Evolutionary conservation across 306 rosid species (phyloP).

Genomic region (Cucumis sativus): DNA sequence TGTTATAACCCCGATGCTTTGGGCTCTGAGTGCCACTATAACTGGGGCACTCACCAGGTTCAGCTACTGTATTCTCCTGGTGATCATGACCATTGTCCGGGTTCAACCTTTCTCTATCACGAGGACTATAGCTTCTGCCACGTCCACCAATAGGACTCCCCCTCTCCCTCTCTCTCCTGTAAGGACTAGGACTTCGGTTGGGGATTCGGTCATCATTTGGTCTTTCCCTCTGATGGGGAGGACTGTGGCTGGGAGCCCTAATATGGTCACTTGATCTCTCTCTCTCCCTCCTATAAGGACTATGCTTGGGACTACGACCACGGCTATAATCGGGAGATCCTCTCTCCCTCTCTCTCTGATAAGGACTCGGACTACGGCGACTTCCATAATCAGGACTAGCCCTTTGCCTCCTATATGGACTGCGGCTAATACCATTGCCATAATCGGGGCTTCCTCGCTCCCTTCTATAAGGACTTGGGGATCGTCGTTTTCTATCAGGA

Average conservation of each 20-base stretch:
- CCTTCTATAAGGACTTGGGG: slow-evolving; percentile 75
- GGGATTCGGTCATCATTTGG: slow-evolving; percentile 13
- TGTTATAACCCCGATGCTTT: slow-evolving; percentile 50
- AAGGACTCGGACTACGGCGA: slow-evolving; percentile 52
- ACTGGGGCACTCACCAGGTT: slow-evolving; percentile 58
- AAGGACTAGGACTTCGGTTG: slow-evolving; percentile 30
- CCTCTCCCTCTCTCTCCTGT: slow-evolving; percentile 32
- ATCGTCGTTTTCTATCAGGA: slow-evolving; percentile 67
- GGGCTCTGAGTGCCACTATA: slow-evolving; percentile 83
- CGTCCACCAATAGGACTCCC: slow-evolving; percentile 41
- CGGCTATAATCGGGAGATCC: slow-evolving; percentile 47
- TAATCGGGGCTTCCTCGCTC: slow-evolving; percentile 98
- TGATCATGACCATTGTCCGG: slow-evolving; percentile 47
- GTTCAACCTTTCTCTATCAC: slow-evolving; percentile 30
- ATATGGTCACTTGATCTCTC: slow-evolving; percentile 21
- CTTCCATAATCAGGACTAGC: slow-evolving; percentile 78
- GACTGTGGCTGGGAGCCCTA: slow-evolving; percentile 17
- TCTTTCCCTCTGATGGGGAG: slow-evolving; percentile 23
- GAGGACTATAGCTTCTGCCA: slow-evolving; percentile 30
- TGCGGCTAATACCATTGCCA: slow-evolving; percentile 61
- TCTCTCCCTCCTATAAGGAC: slow-evolving; percentile 22
- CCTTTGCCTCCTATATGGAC: slow-evolving; percentile 57
- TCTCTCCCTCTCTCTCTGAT: slow-evolving; percentile 36
- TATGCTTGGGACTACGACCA: slow-evolving; percentile 43
- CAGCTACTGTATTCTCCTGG: slow-evolving; percentile 39